phyloP scores from a whole-genome alignment of 1,284 basidiomycete genomes.

The Entoloma clypeatum region DNA sequence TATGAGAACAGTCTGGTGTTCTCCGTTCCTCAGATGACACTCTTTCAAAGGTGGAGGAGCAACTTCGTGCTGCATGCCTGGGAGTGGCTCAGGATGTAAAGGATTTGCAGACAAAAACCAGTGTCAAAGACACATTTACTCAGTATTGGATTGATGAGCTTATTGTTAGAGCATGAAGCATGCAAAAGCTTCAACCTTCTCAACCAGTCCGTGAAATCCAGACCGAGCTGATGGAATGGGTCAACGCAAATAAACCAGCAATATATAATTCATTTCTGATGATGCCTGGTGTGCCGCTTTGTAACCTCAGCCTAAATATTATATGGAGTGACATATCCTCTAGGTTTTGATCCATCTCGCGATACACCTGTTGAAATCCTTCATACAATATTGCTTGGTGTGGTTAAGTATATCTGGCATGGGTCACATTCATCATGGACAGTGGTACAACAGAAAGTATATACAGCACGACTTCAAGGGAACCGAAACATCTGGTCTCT shows the following conservation, averaged over 20 bases:
- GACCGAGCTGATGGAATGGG: slow-evolving; percentile 2
- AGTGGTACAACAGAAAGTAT: slow-evolving; percentile 19
- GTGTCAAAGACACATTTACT: slow-evolving; percentile 28
- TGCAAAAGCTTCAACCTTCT: slow-evolving; percentile 9
- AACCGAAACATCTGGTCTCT: slow-evolving; percentile 28
- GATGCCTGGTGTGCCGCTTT: neutral
- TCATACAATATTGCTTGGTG: slow-evolving; percentile 35
- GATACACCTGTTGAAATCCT: slow-evolving; percentile 39
- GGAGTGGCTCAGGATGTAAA: slow-evolving; percentile 21
- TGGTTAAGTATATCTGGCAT: slow-evolving; percentile 39
- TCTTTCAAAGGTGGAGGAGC: slow-evolving; percentile 5
- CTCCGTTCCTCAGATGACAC: slow-evolving; percentile 8
- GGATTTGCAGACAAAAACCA: slow-evolving; percentile 22
- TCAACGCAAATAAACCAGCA: neutral
- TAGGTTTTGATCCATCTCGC: slow-evolving; percentile 19
- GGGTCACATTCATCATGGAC: slow-evolving; percentile 22
- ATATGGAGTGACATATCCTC: slow-evolving; percentile 7
- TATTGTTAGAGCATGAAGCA: slow-evolving; percentile 15
- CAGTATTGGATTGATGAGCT: slow-evolving; percentile 30
- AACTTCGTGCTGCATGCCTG: slow-evolving; percentile 17
- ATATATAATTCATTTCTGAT: slow-evolving; percentile 4
- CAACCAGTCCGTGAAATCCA: neutral
- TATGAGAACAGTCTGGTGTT: neutral
- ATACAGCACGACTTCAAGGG: slow-evolving; percentile 27
- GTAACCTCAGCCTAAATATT: neutral